A percentile compares a stretch with the other conserved stretches of the same genome.
Evolutionary conservation across 768 basidiomycete species (phyloP).

Genomic region (Candolleomyces aberdarensis): DNA sequence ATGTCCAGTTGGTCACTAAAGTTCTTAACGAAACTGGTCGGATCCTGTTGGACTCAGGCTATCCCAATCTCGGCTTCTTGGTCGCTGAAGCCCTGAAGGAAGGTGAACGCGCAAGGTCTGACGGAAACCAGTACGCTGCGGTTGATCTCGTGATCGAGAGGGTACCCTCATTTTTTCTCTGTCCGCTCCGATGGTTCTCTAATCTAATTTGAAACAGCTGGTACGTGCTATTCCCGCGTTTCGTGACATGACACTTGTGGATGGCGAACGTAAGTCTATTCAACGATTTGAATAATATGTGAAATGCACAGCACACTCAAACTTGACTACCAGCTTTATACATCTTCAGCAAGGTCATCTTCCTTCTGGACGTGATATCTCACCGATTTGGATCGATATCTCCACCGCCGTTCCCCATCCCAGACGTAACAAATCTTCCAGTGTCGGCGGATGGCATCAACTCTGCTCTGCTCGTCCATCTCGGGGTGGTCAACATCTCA

Average conservation of each 20-base stretch:
- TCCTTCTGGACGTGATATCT: constrained; percentile 67
- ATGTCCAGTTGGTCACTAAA: constrained; percentile 63
- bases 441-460: constrained; percentile 81
- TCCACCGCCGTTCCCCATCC: constrained; percentile 58
- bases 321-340: constrained; percentile 56
- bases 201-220: constrained; percentile 43
- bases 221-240: constrained; percentile 79
- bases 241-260: constrained; percentile 67
- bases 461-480: constrained; percentile 76
- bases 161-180: constrained; percentile 32
- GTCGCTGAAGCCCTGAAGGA: constrained; percentile 66
- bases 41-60: constrained; percentile 56
- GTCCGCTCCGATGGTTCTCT: background rate
- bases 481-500: constrained; percentile 72
- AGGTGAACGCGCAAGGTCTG: constrained; percentile 27
- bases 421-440: constrained; percentile 55
- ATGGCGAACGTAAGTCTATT: constrained; percentile 53
- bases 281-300: background rate
- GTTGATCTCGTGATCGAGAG: constrained; percentile 63
- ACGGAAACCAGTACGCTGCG: constrained; percentile 5
- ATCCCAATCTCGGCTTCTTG: constrained; percentile 71
- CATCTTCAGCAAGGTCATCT: constrained; percentile 88
- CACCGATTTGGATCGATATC: constrained; percentile 61
- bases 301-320: constrained; percentile 1
- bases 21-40: constrained; percentile 73